Percentiles rank a stretch among this genome's conserved stretches.
phyloP scores from a whole-genome alignment of 306 rosid species.

The Ammopiptanthus mongolicus region DNA sequence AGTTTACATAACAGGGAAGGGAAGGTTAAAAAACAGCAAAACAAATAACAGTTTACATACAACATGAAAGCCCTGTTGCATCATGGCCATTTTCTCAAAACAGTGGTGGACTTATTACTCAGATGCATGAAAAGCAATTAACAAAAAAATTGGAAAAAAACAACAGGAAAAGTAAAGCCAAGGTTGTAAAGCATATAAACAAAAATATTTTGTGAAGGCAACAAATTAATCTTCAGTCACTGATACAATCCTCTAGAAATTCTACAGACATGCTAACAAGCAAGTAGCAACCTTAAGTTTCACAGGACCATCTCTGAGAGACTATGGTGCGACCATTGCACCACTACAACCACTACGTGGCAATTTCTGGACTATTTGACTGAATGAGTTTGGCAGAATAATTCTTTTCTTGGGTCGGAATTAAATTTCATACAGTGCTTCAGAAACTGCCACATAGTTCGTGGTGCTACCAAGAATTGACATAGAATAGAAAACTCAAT shows the following conservation, averaged over 20 bases:
- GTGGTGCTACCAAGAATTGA: neutral
- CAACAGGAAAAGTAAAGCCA: neutral
- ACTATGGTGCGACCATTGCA: neutral
- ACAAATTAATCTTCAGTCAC: neutral
- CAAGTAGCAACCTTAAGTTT: neutral
- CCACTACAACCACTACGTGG: neutral
- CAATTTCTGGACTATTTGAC: neutral
- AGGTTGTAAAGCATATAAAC: neutral
- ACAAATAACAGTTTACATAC: neutral
- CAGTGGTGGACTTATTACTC: neutral
- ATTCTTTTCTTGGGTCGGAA: neutral
- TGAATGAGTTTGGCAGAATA: neutral
- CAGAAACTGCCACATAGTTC: neutral
- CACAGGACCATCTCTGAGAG: neutral
- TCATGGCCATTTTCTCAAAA: neutral
- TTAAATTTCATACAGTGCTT: neutral
- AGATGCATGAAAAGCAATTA: neutral
- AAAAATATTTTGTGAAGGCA: neutral
- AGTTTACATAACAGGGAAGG: constrained; percentile 1
- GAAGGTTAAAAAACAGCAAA: neutral
- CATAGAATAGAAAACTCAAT: neutral
- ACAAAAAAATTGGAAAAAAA: neutral
- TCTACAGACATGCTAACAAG: neutral
- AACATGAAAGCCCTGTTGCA: neutral
- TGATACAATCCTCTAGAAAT: too few species aligned